Percentiles rank a stretch among this genome's conserved stretches.
Conservation (phyloP, 2,329 filamentous ascomycete genomes). For the Colletotrichum lupini region DNA sequence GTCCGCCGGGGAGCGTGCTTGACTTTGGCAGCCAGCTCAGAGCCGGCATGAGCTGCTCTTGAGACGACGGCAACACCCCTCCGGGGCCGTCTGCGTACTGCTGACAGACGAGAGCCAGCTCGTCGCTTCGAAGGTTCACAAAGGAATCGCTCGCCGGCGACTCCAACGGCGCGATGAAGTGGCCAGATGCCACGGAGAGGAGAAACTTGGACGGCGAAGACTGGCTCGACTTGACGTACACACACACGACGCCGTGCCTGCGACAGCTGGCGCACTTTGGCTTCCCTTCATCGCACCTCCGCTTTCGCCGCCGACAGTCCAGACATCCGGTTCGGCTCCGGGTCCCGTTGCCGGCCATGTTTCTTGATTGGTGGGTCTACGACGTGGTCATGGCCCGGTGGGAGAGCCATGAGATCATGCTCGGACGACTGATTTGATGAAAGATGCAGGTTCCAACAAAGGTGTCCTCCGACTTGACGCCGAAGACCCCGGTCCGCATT, state of each 20-base stretch:
- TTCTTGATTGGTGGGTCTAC: neutral
- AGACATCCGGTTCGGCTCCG: constrained; percentile 4
- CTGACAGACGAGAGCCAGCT: constrained; percentile 9
- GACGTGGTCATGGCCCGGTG: neutral
- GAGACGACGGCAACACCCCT: no score
- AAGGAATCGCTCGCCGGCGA: constrained; percentile 3
- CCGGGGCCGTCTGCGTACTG: neutral
- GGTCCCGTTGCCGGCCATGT: constrained; percentile 9
- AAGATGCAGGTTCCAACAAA: neutral
- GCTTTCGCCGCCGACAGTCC: constrained; percentile 15
- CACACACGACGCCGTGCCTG: neutral
- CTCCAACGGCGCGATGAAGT: constrained; percentile 1
- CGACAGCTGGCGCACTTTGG: constrained; percentile 2
- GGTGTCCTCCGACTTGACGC: neutral
- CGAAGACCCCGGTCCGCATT: neutral
- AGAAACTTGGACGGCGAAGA: neutral
- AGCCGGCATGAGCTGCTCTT: no score
- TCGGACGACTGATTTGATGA: neutral
- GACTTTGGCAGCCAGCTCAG: no score
- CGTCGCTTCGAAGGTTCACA: constrained; percentile 6
- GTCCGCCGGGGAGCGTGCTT: neutral
- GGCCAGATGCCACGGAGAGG: neutral
- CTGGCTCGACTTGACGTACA: neutral
- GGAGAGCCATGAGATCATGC: neutral
- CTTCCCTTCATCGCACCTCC: neutral